These are phyloP conservation scores for Salix udensis DNA, from an alignment of 345 rosid genomes.

Conservation along the genomic window DNA sequence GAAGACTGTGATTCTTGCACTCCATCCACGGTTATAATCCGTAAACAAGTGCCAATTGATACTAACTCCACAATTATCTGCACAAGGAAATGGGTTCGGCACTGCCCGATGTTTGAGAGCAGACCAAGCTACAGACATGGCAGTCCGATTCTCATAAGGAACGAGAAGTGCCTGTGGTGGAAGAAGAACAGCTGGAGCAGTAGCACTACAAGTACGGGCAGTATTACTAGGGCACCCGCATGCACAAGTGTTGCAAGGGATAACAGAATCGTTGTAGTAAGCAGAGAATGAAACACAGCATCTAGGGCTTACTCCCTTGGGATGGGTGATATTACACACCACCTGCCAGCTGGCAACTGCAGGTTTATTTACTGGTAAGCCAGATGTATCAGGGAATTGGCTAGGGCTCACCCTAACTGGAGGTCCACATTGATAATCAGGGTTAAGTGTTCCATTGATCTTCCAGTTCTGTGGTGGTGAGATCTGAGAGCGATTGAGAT, in stretches of 20 bases:
- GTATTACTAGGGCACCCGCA: constrained; percentile 72
- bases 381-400: constrained; percentile 65
- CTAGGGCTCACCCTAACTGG: constrained; percentile 81
- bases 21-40: constrained; percentile 79
- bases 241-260: constrained; percentile 85
- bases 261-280: constrained; percentile 77
- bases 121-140: constrained; percentile 65
- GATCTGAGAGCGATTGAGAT: constrained; percentile 63
- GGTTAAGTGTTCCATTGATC: constrained; percentile 76
- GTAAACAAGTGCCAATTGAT: constrained; percentile 84
- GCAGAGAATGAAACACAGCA: constrained; percentile 95
- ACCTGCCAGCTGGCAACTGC: constrained; percentile 93
- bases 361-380: constrained; percentile 55
- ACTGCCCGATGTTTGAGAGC: constrained; percentile 45
- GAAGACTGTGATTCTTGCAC: constrained; percentile 81
- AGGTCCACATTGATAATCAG: constrained; percentile 76
- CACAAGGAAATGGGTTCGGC: constrained; percentile 81
- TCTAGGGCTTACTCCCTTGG: constrained; percentile 57
- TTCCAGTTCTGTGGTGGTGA: constrained; percentile 81
- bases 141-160: constrained; percentile 79
- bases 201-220: constrained; percentile 58
- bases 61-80: constrained; percentile 88
- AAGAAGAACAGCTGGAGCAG: constrained; percentile 64
- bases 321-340: constrained; percentile 84
- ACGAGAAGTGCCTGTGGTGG: constrained; percentile 79